These are phyloP conservation scores for Pseudogymnoascus sp. DNA, from an alignment of 2,329 filamentous ascomycete species.

Conservation along the genomic window DNA sequence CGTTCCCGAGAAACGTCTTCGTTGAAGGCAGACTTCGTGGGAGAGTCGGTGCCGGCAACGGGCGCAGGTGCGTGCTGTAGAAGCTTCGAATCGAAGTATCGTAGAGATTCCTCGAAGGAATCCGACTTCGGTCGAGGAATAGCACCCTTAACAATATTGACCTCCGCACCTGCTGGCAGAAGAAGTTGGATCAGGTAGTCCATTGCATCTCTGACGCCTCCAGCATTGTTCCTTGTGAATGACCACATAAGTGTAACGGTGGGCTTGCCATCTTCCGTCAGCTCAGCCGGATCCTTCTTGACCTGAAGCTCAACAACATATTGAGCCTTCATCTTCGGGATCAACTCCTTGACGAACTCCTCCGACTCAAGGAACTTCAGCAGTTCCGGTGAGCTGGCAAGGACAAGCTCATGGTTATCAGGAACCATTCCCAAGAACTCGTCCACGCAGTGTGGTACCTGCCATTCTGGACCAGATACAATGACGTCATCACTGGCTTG, in stretches of 20 bases:
- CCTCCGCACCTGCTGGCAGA: slow-evolving; percentile 81
- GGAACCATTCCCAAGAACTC: slow-evolving; percentile 97
- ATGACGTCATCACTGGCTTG: slow-evolving; percentile 94
- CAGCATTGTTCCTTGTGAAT: slow-evolving; percentile 95
- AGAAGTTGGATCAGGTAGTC: slow-evolving; percentile 85
- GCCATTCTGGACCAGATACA: slow-evolving; percentile 94
- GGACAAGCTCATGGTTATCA: slow-evolving; percentile 84
- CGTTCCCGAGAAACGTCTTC: slow-evolving; percentile 74
- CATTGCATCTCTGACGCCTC: slow-evolving; percentile 88
- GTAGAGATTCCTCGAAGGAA: slow-evolving; percentile 93
- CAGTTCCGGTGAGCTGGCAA: slow-evolving; percentile 67
- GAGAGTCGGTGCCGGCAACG: slow-evolving; percentile 68
- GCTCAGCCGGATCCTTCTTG: slow-evolving; percentile 52
- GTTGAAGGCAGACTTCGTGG: slow-evolving; percentile 74
- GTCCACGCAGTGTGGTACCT: slow-evolving; percentile 93
- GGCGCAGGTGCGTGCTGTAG: slow-evolving; percentile 83
- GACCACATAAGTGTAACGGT: slow-evolving; percentile 61
- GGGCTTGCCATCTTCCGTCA: slow-evolving; percentile 47
- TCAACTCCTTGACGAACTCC: slow-evolving; percentile 71
- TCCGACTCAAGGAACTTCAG: slow-evolving; percentile 73
- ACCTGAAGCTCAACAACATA: slow-evolving; percentile 84
- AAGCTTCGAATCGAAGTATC: slow-evolving; percentile 94
- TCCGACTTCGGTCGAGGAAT: slow-evolving; percentile 98
- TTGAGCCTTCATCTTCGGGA: slow-evolving; percentile 77
- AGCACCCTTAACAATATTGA: slow-evolving; percentile 79